Base-by-base conservation (phyloP, 257 asterid genomes). In the Catharanthus roseus region DNA sequence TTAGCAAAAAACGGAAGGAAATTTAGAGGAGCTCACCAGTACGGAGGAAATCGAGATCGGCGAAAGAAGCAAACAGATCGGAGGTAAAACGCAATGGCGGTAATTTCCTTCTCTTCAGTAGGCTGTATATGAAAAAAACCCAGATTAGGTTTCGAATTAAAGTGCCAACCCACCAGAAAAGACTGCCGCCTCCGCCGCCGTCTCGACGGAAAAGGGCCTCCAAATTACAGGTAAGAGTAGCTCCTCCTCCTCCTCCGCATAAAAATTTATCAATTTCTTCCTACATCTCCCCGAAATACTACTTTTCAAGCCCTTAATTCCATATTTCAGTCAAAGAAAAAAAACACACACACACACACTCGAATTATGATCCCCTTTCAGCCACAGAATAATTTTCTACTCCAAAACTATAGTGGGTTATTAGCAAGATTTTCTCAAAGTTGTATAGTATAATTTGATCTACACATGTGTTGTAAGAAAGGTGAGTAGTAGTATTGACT, bases 51-150 rank as follows among this genome's bases (percentile, higher is more conserved):
- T 65, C 31, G 77, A 78, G 88, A 83, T 85, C 84, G 78, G 80
- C 34, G 56, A 61, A 73, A 24, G 74, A 70, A 71, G 57, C 56
- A 70, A 73, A 66, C 79, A 82, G 86, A 87, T 86, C 85, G 79
- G 75, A 71, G 69, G 58, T 60, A n/a, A 11, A 33, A 51, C 44
- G 60, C 34, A 24, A 74, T 54, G 67, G 79, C 66, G 56, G 65
- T 23, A 31, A 45, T 41, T 44, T 44, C 39, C 42, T 67, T 60
- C 24, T 67, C 39, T 39, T 8, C 42, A 57, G 56, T 21, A 28
- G 24, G 54, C 31, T 23, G 15, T 65, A 23, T 36, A 26, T 39
- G 28, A n/a, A n/a, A 73, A 56, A 67, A 72, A 54, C 67, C 72
- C 79, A 60, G 77, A 70, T 75, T 71, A n/a, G 74, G 78, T 24